These are phyloP conservation scores for Chionographis japonica DNA, from an alignment of 106 monocot genomes.

Conservation along the genomic window DNA sequence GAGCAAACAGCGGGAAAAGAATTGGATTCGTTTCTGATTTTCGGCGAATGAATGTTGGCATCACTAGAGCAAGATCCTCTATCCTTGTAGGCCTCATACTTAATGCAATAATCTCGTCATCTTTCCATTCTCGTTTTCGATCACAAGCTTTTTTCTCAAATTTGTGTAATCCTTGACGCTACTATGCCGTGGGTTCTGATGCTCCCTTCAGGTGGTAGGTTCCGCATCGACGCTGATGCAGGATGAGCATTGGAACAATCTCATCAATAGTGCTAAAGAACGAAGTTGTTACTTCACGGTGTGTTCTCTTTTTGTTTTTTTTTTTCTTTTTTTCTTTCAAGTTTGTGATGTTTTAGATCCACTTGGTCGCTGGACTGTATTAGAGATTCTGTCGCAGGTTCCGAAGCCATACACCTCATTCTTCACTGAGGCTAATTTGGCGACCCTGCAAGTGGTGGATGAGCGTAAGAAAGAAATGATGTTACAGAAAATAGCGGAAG, in stretches of 20 bases:
- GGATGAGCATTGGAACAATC: constrained; percentile 81
- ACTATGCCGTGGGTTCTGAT: too few relatives aligned
- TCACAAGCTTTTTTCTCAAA: not conserved
- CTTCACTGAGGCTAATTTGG: constrained; percentile 61
- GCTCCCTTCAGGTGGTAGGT: constrained; percentile 64
- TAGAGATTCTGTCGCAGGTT: constrained; percentile 36
- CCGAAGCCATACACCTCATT: constrained; percentile 68
- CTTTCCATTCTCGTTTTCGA: not conserved
- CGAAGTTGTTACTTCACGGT: constrained; percentile 70
- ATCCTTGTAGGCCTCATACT: constrained; percentile 49
- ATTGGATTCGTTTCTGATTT: constrained; percentile 96
- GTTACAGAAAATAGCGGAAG: constrained; percentile 22
- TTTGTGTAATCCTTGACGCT: too few relatives aligned
- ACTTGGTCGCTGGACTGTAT: not conserved
- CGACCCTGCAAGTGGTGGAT: constrained; percentile 26
- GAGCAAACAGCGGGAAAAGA: constrained; percentile 61
- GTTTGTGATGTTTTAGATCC: not conserved
- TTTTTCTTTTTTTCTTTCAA: not conserved
- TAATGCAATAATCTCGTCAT: not conserved
- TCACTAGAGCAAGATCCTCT: constrained; percentile 88
- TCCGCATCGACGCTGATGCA: constrained; percentile 85
- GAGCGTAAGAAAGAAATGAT: constrained; percentile 11
- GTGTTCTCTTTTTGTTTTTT: constrained; percentile 1
- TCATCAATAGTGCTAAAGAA: constrained; percentile 69
- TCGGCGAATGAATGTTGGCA: constrained; percentile 93